phyloP scores from a whole-genome alignment of 352 stramenopile genomes.

The Phytophthora hybrid region DNA sequence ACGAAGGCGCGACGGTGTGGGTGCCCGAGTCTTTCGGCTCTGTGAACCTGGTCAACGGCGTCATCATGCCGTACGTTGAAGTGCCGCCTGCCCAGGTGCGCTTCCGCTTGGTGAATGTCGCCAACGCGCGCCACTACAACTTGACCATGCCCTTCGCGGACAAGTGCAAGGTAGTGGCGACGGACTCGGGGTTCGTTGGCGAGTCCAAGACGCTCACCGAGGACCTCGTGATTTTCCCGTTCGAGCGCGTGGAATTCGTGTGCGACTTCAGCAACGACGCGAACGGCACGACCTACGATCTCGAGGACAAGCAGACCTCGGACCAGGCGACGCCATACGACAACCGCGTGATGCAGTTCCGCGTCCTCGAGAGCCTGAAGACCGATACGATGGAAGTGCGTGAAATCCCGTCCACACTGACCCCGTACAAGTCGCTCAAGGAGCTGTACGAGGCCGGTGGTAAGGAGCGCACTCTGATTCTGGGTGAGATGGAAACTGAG shows the following conservation, averaged over 20 bases:
- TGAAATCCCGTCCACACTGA: constrained; percentile 48
- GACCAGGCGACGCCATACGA: constrained; percentile 64
- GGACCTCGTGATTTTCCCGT: constrained; percentile 55
- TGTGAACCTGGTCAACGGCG: constrained; percentile 65
- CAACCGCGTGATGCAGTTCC: constrained; percentile 55
- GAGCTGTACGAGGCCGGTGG: constrained; percentile 57
- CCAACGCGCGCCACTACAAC: constrained; percentile 85
- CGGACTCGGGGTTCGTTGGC: constrained; percentile 72
- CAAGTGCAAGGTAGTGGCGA: constrained; percentile 72
- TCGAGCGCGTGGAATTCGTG: constrained; percentile 64
- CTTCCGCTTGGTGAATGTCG: constrained; percentile 68
- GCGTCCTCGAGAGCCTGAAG: constrained; percentile 49
- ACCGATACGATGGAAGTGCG: constrained; percentile 47
- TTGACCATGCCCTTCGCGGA: constrained; percentile 70
- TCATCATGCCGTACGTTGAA: constrained; percentile 73
- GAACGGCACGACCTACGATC: constrained; percentile 57
- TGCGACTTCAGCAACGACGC: constrained; percentile 59
- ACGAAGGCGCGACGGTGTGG: constrained; percentile 47
- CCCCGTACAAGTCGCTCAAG: constrained; percentile 65
- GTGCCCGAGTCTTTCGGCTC: constrained; percentile 64
- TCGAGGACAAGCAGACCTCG: constrained; percentile 55
- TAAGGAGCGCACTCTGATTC: constrained; percentile 64
- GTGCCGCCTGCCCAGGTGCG: constrained; percentile 70
- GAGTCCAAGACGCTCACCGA: constrained; percentile 52
- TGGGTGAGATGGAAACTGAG: constrained; percentile 66